Percentiles rank a stretch among this genome's conserved stretches.
These are phyloP conservation scores for Purshia tridentata DNA, from an alignment of 306 rosid species.

Conservation along the genomic window DNA sequence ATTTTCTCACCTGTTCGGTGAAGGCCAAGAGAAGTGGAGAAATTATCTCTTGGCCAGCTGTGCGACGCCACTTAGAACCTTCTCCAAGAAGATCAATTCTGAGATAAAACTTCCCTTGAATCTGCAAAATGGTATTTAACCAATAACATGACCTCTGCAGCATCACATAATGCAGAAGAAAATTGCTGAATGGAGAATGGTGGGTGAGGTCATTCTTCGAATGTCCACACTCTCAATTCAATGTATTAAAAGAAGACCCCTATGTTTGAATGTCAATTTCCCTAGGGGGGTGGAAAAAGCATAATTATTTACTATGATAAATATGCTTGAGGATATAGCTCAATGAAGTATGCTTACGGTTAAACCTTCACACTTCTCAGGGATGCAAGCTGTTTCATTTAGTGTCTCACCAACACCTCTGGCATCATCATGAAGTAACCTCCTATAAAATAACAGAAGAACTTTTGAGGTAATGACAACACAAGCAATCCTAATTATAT, in stretches of 20 bases:
- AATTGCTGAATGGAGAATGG: not conserved
- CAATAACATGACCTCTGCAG: not conserved
- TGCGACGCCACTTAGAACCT: constrained; percentile 92
- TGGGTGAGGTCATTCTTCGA: not conserved
- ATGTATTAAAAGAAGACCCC: not conserved
- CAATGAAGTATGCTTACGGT: constrained; percentile 48
- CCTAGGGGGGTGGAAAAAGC: not conserved
- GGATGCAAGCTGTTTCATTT: constrained; percentile 70
- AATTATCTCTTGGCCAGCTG: constrained; percentile 81
- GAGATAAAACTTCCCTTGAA: constrained; percentile 68
- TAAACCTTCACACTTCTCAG: constrained; percentile 61
- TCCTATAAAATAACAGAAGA: constrained; percentile 46
- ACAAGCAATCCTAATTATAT: not conserved
- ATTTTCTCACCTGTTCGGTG: constrained; percentile 51
- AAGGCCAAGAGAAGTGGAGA: constrained; percentile 79
- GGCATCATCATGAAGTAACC: constrained; percentile 63
- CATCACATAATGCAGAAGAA: not conserved
- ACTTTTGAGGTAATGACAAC: constrained; percentile 9
- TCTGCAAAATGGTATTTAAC: constrained; percentile 36
- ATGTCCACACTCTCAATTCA: not conserved
- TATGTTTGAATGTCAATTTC: not conserved
- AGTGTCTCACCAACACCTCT: constrained; percentile 84
- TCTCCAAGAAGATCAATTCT: constrained; percentile 72
- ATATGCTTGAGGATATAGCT: constrained; percentile 5
- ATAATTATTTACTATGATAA: not conserved